Evolutionary conservation across 73 alveolate genomes (phyloP), one percentile per base, ranked within the genome.

Genomic region (Breviolum minutum): DNA sequence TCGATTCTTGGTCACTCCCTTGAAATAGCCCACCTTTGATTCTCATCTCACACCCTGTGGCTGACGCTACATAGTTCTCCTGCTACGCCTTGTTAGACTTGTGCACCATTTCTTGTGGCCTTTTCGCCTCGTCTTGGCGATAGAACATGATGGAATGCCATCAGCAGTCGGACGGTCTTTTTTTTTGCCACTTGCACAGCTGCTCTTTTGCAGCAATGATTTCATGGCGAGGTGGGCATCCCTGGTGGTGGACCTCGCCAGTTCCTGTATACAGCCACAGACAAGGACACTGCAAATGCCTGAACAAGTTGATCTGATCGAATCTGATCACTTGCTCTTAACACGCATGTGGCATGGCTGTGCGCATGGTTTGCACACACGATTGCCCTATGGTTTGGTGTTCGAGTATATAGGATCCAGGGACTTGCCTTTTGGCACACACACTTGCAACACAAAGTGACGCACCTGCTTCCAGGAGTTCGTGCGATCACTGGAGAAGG

Each of bases 211-310:
- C 83, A 73, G 83, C 26, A 27, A 26, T 73, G 32, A 40, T 40
- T 40, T 40, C 54, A 40, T 40, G 54, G 54, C 54, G 3, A 88
- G 95, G 95, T 88, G 77, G 95, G 95, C 79, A 88, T 88, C 81
- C 95, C 95, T 88, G 95, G 95, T 88, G 86, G 95, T 48, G 95
- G 95, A 68, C 95, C 95, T 88, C 95, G 95, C 74, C 95, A 88
- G 86, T 88, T 88, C 40, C 86, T 88, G 48, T 88, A 88, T 85
- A 88, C 95, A 69, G 95, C 95, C 8, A 88, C 95, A 69, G 95
- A 88, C 95, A 88, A 88, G 95, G 95, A 68, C 60, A 19, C 20
- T 10, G 74, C 26, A 13, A 8, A 27, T 9, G 22, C 70, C 29
- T 27, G 30, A 13, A 81, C 68, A 81, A 11, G 63, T 54, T 81